Evolutionary conservation across 169 alveolate genomes (phyloP), one percentile per base, ranked within the genome.

Genomic region (Plasmodium ovale): DNA sequence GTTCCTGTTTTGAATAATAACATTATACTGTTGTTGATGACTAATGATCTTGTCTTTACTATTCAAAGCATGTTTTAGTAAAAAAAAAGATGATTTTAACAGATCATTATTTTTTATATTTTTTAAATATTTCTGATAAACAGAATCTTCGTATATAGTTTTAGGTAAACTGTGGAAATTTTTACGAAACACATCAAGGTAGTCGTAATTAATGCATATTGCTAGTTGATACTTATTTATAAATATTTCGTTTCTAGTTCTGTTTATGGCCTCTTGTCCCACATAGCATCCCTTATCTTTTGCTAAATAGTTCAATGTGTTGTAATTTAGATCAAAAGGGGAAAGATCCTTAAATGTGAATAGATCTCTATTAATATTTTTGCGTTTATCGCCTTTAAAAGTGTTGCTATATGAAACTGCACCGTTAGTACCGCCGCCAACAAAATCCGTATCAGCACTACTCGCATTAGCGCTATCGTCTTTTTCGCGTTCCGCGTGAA

Each of bases 261-360:
- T 89, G 65, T 93, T 93, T 79, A 93, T 88, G 16, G 90, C 91
- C 58, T 93, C 96, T 56, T 93, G 96, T 53, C 96, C 96, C 16
- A 92, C 92, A 56, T 92, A 93, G 35, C 96, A 93, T 0, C 96
- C 96, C 72, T 93, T 93, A 72, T 91, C 91, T 25, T 74, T 51
- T 4, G 93, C 27, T 42, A 93, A 47, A 84, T 88, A 92, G 35
- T 89, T 89, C 35, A 87, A 27, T 51, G 72, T 89, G 58, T 92
- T 92, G 67, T 92, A 69, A 33, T 67, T 87, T 77, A 93, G 37
- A 39, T 93, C 96, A 44, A 88, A 92, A 29, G 95, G 95, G 25
- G 85, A 92, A 27, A 69, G 90, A 16, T 84, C 84, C 33, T 84
- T 84, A 35, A 59, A 69, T 5, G 23, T 27, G 49, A 71, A 71